A percentile compares a stretch with the other conserved stretches of the same genome.
Evolutionary conservation across 495 filamentous ascomycete species (phyloP).

Genomic region (Oidiodendron maius): DNA sequence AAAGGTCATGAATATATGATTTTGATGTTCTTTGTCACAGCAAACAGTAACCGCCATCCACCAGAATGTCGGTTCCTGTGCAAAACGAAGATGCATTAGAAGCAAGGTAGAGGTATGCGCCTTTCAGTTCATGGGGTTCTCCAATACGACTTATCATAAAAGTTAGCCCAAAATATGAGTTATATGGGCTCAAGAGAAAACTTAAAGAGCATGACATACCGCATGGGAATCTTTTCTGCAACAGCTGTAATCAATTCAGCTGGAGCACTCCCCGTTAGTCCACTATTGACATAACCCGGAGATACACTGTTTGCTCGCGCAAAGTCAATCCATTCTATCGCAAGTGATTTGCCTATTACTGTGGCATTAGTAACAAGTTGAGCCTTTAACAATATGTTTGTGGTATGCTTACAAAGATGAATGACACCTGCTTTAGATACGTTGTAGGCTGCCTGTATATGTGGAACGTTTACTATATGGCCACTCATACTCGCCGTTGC

Average conservation of each 20-base stretch:
- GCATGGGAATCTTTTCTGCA: conserved; percentile 78
- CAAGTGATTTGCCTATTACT: conserved; percentile 33
- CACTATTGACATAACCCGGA: conserved; percentile 84
- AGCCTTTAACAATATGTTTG: not conserved
- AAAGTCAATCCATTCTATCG: conserved; percentile 82
- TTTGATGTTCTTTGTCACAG: too few species aligned
- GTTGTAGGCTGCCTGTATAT: conserved; percentile 86
- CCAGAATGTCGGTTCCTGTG: conserved; percentile 42
- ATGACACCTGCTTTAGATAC: conserved; percentile 80
- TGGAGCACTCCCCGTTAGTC: conserved; percentile 56
- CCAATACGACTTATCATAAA: too few species aligned
- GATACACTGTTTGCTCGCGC: conserved; percentile 78
- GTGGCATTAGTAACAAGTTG: not conserved
- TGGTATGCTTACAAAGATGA: conserved; percentile 42
- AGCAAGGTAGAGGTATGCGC: conserved; percentile 78
- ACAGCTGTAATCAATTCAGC: conserved; percentile 66
- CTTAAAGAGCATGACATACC: too few species aligned
- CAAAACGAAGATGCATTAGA: conserved; percentile 66
- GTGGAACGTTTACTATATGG: conserved; percentile 83
- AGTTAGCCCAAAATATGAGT: too few species aligned
- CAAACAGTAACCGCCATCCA: conserved; percentile 44
- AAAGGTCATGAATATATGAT: too few species aligned
- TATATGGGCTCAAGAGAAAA: too few species aligned
- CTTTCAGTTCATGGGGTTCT: conserved; percentile 76
- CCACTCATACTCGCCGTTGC: conserved; percentile 67